Evolutionary conservation across 179 eudicot genomes (phyloP).

Genomic region (Pouteria campechiana): DNA sequence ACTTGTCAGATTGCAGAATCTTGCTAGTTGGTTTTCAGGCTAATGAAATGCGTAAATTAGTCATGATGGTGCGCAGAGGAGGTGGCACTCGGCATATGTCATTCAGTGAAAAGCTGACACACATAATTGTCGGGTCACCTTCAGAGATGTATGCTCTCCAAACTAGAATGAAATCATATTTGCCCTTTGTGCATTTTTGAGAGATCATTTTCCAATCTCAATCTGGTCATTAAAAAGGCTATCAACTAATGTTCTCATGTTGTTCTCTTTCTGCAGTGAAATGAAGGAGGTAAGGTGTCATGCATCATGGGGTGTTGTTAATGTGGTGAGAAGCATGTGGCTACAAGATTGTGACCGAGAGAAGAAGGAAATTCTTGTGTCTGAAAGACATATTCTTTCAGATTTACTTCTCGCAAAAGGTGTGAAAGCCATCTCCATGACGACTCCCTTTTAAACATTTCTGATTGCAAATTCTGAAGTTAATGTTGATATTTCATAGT

Average conservation of each 20-base stretch:
- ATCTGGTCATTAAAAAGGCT: too few relatives aligned
- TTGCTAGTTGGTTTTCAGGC: conserved; percentile 66
- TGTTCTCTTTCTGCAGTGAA: conserved; percentile 59
- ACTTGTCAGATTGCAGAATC: conserved; percentile 89
- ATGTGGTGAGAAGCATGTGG: conserved; percentile 59
- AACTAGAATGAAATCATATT: not conserved
- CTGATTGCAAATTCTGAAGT: too few relatives aligned
- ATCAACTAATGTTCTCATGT: too few relatives aligned
- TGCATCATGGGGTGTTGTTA: conserved; percentile 78
- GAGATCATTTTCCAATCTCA: too few relatives aligned
- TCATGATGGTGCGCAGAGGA: conserved; percentile 77
- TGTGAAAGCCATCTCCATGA: conserved; percentile 12
- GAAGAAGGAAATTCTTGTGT: conserved; percentile 78
- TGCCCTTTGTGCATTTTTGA: not conserved
- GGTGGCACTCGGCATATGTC: conserved; percentile 98
- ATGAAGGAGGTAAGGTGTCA: conserved; percentile 70
- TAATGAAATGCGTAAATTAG: conserved; percentile 66
- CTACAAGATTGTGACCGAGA: conserved; percentile 79
- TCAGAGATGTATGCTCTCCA: conserved; percentile 63
- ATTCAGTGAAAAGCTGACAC: conserved; percentile 74
- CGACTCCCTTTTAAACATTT: too few relatives aligned
- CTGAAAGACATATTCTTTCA: conserved; percentile 65
- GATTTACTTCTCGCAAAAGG: conserved; percentile 86
- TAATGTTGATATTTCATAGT: too few relatives aligned
- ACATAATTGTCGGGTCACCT: conserved; percentile 79